Evolutionary conservation across 2,329 filamentous ascomycete species (phyloP).

Genomic region (Phialocephala sp.): DNA sequence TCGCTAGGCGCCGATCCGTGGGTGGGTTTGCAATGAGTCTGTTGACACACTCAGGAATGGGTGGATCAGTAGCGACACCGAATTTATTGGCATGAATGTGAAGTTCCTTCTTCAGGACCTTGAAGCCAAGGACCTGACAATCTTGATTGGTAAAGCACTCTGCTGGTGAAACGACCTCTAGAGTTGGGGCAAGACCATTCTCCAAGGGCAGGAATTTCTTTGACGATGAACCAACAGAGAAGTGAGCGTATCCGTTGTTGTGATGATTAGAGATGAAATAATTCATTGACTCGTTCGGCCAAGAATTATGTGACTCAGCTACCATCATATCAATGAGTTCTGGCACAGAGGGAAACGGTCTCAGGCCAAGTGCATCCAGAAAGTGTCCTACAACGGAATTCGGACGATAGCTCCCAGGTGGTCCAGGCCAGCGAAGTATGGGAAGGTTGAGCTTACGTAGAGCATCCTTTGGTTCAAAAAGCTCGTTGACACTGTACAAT

Average conservation of each 20-base stretch:
- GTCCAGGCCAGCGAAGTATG: slow-evolving; percentile 81
- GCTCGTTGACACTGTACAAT: slow-evolving; percentile 75
- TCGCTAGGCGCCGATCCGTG: slow-evolving; percentile 67
- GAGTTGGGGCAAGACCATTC: slow-evolving; percentile 54
- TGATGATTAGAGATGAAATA: slow-evolving; percentile 86
- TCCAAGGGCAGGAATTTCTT: slow-evolving; percentile 76
- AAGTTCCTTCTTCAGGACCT: slow-evolving; percentile 77
- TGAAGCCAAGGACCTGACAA: slow-evolving; percentile 79
- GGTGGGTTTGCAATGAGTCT: slow-evolving; percentile 76
- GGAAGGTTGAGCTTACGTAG: slow-evolving; percentile 75
- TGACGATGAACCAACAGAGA: slow-evolving; percentile 60
- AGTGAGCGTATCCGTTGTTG: slow-evolving; percentile 74
- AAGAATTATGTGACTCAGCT: slow-evolving; percentile 60
- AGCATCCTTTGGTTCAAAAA: slow-evolving; percentile 79
- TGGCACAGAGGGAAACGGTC: slow-evolving; percentile 69
- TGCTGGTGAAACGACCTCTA: slow-evolving; percentile 71
- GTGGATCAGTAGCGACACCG: slow-evolving; percentile 82
- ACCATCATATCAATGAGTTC: slow-evolving; percentile 83
- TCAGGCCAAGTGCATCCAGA: slow-evolving; percentile 74
- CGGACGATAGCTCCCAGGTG: slow-evolving; percentile 65
- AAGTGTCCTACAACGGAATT: slow-evolving; percentile 76
- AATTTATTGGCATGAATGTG: slow-evolving; percentile 82
- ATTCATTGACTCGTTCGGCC: slow-evolving; percentile 69
- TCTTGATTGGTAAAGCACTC: slow-evolving; percentile 83
- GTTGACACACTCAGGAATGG: slow-evolving; percentile 77